Evolutionary conservation across 805 yeast genomes (phyloP).

Genomic region (Cyberlindnera nakhonratchasimensis): DNA sequence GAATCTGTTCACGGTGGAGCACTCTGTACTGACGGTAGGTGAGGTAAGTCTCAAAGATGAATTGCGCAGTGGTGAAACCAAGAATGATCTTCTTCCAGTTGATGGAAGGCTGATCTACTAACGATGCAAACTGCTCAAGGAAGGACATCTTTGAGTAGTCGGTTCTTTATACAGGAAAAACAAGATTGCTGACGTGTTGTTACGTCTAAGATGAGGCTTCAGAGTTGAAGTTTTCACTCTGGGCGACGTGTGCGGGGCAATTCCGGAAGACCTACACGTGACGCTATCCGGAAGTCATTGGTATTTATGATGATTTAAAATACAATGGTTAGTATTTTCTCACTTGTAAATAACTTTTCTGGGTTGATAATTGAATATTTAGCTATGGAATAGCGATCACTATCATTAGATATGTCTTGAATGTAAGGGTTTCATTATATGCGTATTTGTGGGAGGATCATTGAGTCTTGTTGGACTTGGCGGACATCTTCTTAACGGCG

Average conservation of each 20-base stretch:
- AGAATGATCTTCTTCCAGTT: conserved; percentile 78
- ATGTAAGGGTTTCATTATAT: too few species aligned
- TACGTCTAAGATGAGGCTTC: not conserved
- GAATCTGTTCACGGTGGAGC: conserved; percentile 53
- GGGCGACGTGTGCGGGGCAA: too few species aligned
- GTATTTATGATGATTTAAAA: not conserved
- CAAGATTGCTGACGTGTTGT: not conserved
- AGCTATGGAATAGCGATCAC: too few species aligned
- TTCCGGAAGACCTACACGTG: too few species aligned
- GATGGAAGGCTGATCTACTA: conserved; percentile 63
- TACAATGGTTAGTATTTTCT: too few species aligned
- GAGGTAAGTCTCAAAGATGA: conserved; percentile 68
- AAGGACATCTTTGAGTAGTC: conserved; percentile 21
- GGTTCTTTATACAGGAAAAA: not conserved
- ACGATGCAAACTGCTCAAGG: conserved; percentile 40
- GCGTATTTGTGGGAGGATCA: conserved; percentile 4
- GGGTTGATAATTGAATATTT: too few species aligned
- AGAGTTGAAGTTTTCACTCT: not conserved
- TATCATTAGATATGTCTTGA: too few species aligned
- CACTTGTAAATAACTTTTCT: too few species aligned
- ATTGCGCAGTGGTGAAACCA: conserved; percentile 74
- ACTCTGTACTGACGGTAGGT: conserved; percentile 74
- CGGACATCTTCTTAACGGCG: conserved; percentile 51
- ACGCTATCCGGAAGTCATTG: too few species aligned
- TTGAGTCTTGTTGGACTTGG: conserved; percentile 9